Conservation (phyloP, 2,329 filamentous ascomycete species). For the Ophiocordyceps sinensis region DNA sequence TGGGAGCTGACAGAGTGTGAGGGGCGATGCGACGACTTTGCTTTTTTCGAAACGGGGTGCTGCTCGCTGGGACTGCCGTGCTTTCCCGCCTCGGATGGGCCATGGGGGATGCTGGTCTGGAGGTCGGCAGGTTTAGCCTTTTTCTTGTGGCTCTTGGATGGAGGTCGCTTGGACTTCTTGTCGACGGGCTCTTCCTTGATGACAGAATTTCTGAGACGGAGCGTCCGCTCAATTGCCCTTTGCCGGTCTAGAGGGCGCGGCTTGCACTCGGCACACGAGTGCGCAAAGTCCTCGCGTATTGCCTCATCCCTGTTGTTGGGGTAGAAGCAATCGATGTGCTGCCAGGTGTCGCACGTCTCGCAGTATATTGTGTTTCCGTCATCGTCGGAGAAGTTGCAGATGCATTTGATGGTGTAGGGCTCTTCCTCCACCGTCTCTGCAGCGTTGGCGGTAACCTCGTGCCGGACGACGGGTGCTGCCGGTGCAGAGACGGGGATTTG, state of each 20-base stretch:
- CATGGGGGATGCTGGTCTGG: conserved; percentile 51
- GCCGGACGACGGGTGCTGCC: conserved; percentile 16
- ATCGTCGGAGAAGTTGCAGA: conserved; percentile 85
- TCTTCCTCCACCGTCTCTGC: conserved; percentile 52
- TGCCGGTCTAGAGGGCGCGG: conserved; percentile 61
- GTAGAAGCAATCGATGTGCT: conserved; percentile 96
- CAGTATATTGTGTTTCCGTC: conserved; percentile 97
- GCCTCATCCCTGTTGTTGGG: conserved; percentile 56
- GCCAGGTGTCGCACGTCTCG: conserved; percentile 92
- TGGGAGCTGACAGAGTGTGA: conserved; percentile 64
- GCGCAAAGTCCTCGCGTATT: conserved; percentile 56
- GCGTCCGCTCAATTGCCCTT: conserved; percentile 57
- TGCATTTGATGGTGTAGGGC: conserved; percentile 94
- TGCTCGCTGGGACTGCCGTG: conserved; percentile 29
- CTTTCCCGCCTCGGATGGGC: conserved; percentile 41
- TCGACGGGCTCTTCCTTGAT: conserved; percentile 36
- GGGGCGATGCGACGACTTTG: conserved; percentile 68
- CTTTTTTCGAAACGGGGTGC: conserved; percentile 54
- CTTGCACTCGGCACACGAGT: conserved; percentile 82
- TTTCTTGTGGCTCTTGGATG: conserved; percentile 77
- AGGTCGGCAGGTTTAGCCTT: conserved; percentile 60
- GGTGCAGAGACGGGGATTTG: conserved; percentile 28
- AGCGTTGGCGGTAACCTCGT: conserved; percentile 27
- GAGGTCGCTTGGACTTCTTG: conserved; percentile 59
- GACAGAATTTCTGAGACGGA: conserved; percentile 38